phyloP scores from a whole-genome alignment of 768 basidiomycete genomes.

The Leccinum obscurum region DNA sequence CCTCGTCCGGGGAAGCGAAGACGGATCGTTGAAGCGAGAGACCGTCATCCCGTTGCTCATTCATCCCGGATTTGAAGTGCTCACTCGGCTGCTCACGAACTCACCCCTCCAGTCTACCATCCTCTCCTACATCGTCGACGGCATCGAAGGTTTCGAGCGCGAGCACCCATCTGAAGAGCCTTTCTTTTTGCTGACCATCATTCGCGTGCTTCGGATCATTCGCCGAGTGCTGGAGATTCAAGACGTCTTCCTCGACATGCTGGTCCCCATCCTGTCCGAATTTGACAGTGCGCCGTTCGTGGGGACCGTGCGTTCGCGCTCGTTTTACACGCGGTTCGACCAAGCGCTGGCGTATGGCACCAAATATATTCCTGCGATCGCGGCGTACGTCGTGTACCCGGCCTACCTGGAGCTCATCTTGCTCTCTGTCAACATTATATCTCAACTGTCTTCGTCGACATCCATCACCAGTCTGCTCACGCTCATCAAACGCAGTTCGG shows the following conservation, averaged over 20 bases:
- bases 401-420: constrained; percentile 72
- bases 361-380: constrained; percentile 77
- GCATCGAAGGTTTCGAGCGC: constrained; percentile 73
- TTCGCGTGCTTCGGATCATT: constrained; percentile 79
- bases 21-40: constrained; percentile 51
- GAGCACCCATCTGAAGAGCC: constrained; percentile 67
- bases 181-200: constrained; percentile 71
- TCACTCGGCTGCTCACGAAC: constrained; percentile 75
- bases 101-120: constrained; percentile 72
- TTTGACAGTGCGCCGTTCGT: constrained; percentile 55
- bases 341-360: constrained; percentile 69
- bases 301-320: constrained; percentile 59
- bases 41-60: constrained; percentile 54
- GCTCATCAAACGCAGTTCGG: constrained; percentile 75
- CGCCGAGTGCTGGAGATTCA: constrained; percentile 83
- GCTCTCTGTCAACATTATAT: constrained; percentile 76
- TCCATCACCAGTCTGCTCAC: constrained; percentile 74
- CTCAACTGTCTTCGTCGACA: constrained; percentile 62
- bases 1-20: constrained; percentile 59
- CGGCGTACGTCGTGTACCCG: constrained; percentile 71
- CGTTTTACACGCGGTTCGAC: constrained; percentile 73
- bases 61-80: constrained; percentile 88
- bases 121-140: constrained; percentile 79
- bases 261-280: constrained; percentile 77
- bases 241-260: constrained; percentile 84